These are phyloP conservation scores for Pelargonium australe DNA, from an alignment of 441 rosid genomes.

Conservation along the genomic window DNA sequence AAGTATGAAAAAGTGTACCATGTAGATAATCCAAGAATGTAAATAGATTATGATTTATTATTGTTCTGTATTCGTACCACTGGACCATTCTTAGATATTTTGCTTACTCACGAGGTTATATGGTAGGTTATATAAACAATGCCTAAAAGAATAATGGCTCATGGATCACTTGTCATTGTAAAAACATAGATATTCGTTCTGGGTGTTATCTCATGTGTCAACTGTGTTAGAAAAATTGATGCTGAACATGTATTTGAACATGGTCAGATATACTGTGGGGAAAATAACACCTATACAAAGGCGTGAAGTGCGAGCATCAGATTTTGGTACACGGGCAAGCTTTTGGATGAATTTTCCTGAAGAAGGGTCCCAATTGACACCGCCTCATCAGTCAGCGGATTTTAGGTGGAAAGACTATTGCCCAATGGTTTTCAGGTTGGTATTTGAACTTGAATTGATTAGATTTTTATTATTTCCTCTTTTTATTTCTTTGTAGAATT, in stretches of 20 bases:
- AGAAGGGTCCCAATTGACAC: slow-evolving; percentile 86
- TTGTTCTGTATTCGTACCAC: slow-evolving; percentile 1
- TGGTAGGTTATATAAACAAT: not conserved
- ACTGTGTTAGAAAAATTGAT: slow-evolving; percentile 11
- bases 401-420: slow-evolving; percentile 95
- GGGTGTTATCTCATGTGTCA: slow-evolving; percentile 9
- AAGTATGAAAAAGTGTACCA: slow-evolving; percentile 1
- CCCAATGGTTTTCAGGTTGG: slow-evolving; percentile 98
- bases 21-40: slow-evolving; percentile 8
- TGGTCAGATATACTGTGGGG: slow-evolving; percentile 86
- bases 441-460: slow-evolving; percentile 3
- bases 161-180: slow-evolving; percentile 2
- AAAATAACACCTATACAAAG: slow-evolving; percentile 88
- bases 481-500: too few relatives aligned
- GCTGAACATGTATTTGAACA: slow-evolving; percentile 21
- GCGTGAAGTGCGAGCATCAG: slow-evolving; percentile 85
- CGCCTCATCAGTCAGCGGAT: slow-evolving; percentile 77
- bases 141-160: slow-evolving; percentile 11
- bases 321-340: slow-evolving; percentile 85
- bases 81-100: slow-evolving; percentile 7
- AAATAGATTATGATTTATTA: not conserved
- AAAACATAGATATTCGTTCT: slow-evolving; percentile 12
- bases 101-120: not conserved
- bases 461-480: not conserved
- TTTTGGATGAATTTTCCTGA: slow-evolving; percentile 84